Evolutionary conservation across 192 early-diverging fungal genomes (phyloP), one percentile per base, ranked within the genome.

Genomic region (Allomyces macrogynus): DNA sequence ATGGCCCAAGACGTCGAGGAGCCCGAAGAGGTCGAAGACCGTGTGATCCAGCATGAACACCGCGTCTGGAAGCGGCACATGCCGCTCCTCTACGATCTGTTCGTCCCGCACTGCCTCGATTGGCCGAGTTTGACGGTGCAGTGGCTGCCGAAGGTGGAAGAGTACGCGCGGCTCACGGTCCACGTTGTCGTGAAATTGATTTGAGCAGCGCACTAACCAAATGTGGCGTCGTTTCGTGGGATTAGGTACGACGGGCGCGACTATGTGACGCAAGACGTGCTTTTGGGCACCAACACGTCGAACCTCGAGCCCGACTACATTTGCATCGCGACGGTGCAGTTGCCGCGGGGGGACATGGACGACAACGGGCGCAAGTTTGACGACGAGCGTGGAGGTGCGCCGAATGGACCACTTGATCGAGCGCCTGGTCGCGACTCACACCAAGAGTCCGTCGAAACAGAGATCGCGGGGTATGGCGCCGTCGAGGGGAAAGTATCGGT

Each of bases 21-120:
- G 61, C 66, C 65, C 57, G 77, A 71, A 23, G 71, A 74, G 1
- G 72, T 70, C 22, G 76, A 87, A 66, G 92, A 93, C 67, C 93
- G 90, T 69, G 74, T 91, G 23, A 89, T 92, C 64, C 92, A 93
- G 68, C 90, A 93, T 73, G 93, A 96, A 69, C 93, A 96, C 77
- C 94, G 94, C 76, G 89, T 90, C 65, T 99, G 95, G 95, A 99
- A 99, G 73, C 96, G 96, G 80, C 96, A 99, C 78, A 88, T 87
- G 14, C 95, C 95, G 43, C 96, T 99, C 68, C 84, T 99, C 24
- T 99, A 99, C 73, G 95, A 99, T 75, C 83, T 92, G 44, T 87
- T 99, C 16, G 84, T 99, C 23, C 93, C 95, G 14, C 95, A 99
- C 69, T 92, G 93, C 20, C 77, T 99, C 16, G 92, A 95, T 73